Percentiles rank a stretch among this genome's conserved stretches.
Conservation (phyloP, 1,139 yeast species). For the Debaryomyces robertsiae region DNA sequence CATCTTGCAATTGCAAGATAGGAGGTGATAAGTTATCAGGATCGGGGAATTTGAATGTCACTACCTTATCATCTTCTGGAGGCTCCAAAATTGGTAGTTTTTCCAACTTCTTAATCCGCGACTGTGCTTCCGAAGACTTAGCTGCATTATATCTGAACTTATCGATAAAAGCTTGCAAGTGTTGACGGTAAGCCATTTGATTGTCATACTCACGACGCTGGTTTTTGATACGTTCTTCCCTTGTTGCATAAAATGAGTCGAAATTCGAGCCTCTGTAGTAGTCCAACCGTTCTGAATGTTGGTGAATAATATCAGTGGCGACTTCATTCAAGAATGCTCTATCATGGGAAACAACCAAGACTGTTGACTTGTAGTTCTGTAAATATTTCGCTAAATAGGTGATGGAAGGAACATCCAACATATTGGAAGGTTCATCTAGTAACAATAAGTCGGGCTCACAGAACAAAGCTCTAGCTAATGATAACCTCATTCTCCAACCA, state of each 20-base stretch:
- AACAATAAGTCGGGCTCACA: slow-evolving; percentile 92
- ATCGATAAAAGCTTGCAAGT: slow-evolving; percentile 91
- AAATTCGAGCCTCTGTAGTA: slow-evolving; percentile 94
- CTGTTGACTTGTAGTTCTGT: slow-evolving; percentile 88
- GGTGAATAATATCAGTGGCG: slow-evolving; percentile 96
- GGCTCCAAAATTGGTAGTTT: slow-evolving; percentile 90
- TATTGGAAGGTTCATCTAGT: slow-evolving; percentile 98
- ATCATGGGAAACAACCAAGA: slow-evolving; percentile 95
- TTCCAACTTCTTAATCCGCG: slow-evolving; percentile 94
- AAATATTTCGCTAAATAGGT: slow-evolving; percentile 88
- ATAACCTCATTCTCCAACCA: slow-evolving; percentile 99
- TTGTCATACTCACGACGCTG: slow-evolving; percentile 94
- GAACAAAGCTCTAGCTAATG: slow-evolving; percentile 96
- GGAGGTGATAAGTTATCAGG: slow-evolving; percentile 95
- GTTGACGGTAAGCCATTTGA: slow-evolving; percentile 95
- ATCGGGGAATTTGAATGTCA: slow-evolving; percentile 91
- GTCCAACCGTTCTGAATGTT: slow-evolving; percentile 94
- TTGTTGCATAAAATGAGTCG: slow-evolving; percentile 88
- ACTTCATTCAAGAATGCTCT: slow-evolving; percentile 95
- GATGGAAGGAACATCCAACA: slow-evolving; percentile 99
- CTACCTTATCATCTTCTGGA: slow-evolving; percentile 87
- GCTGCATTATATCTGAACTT: slow-evolving; percentile 97
- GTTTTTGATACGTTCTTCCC: slow-evolving; percentile 92
- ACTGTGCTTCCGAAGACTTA: slow-evolving; percentile 95
- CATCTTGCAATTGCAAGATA: slow-evolving; percentile 82